Base-by-base conservation (phyloP, 2,329 filamentous ascomycete genomes). In the Ophiosphaerella herpotricha region DNA sequence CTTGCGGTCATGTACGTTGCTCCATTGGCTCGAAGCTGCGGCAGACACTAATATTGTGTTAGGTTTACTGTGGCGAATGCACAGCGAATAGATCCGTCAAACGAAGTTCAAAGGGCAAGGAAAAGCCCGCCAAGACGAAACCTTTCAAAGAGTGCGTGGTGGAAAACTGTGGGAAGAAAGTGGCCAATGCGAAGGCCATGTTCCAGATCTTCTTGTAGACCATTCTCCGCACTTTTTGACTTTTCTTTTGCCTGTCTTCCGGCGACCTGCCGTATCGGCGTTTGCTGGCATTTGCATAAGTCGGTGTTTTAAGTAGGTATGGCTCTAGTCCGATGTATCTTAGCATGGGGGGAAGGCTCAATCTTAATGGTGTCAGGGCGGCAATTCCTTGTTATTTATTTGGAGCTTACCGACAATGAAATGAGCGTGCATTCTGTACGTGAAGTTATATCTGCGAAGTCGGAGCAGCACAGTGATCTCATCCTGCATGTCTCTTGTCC, bases 1-100 rank as follows among this genome's bases (percentile, higher is more conserved):
- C 82, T 43, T 99, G 94, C 71, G 94, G 94, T 57, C 94, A 99
- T 77, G 94, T 97, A 82, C 73, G 83, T 79, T 36, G 7, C 31
- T 14, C 14, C 23, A 13, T 6, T 26, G 4, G 13, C 18, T 32
- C 9, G 2, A 23, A n/a, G 6, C 7, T 16, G 38, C 21, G 14
- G 11, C 37, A 35, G 33, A 23, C 24, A 13, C 40, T 39, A 29
- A 48, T 12, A 35, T 24, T 40, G 29, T 44, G 63, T 44, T 45
- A 82, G 79, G 78, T 79, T 2, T 83, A 83, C 54, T 83, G 80
- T 58, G 80, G 80, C 43, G 72, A 75, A 48, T 83, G 80, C 60
- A 75, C 78, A 23, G 61, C 70, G 7, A 74, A 75, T 32, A 75
- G 76, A 48, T 63, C 35, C 52, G 54, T 51, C 18, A 71, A 67